Evolutionary conservation across 192 early-diverging fungal species (phyloP), one percentile per base, ranked within the genome.

Genomic region (Piromyces finnis): DNA sequence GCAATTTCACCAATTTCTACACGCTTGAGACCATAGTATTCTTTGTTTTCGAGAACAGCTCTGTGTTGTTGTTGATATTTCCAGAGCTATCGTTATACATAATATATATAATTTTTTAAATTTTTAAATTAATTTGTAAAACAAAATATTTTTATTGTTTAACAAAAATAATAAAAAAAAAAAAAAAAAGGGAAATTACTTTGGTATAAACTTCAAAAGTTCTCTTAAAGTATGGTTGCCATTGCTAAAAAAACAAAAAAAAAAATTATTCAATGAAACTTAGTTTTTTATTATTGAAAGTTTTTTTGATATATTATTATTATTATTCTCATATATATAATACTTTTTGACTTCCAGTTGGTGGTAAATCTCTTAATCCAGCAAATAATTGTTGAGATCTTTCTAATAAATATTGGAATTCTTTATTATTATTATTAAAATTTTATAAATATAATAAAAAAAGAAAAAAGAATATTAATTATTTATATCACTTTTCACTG

Each of bases 1-100:
- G 97, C 97, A 79, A 98, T 95, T 82, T 99, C 97, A 29, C 97
- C 97, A 79, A 99, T 96, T 83, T 98, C 96, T 91, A 94, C 96
- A 17, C 97, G 91, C 84, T 99, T 98, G 79, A 99, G 84, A 28
- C 95, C 97, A 84, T 98, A 96, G 81, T 93, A 91, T 79, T 92
- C 92, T 39, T 92, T 90, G 85, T 93, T 92, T 83, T 98, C 97
- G 37, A 99, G 84, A 1, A 95, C 86, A 18, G 92, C 82, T 77
- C 95, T 95, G 82, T 99, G 91, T 81, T 90, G 86, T 84, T 94
- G 95, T 82, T 99, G 97, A 82, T 95, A 97, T 85, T 94, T 93
- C 97, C 97, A 99, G 11, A 99, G 87, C 88, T 93, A 94, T 14
- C 13, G 12, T 7, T 7, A 7, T 7, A 35, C 12, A 35, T 7